Percentiles rank a stretch among this genome's conserved stretches.
Evolutionary conservation across 306 rosid genomes (phyloP).

Genomic region (Dryas octopetala): DNA sequence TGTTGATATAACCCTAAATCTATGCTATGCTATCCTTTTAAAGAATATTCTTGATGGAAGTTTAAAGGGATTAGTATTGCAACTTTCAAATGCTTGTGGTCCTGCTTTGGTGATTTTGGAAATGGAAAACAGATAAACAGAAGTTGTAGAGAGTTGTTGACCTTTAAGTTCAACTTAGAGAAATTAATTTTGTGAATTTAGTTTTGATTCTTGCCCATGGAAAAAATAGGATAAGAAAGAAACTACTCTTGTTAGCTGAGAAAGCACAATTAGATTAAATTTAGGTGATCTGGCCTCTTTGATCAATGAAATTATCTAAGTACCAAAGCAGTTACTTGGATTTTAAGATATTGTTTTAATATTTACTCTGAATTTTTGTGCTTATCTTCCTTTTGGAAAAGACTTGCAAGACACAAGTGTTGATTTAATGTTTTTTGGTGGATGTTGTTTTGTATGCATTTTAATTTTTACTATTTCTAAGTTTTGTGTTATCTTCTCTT

Average conservation of each 20-base stretch:
- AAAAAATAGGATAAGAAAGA: neutral
- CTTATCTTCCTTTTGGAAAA: neutral
- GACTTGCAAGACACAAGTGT: neutral
- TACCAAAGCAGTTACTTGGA: neutral
- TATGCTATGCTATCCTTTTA: too few species aligned
- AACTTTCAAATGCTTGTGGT: neutral
- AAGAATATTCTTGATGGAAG: neutral
- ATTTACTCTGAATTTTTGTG: neutral
- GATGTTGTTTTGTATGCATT: conserved; percentile 1
- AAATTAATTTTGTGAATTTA: neutral
- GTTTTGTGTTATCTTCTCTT: conserved; percentile 19
- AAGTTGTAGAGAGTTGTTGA: neutral
- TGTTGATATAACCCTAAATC: neutral
- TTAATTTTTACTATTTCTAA: conserved; percentile 19
- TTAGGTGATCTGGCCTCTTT: neutral
- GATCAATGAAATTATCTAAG: neutral
- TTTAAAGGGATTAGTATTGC: neutral
- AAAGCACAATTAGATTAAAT: neutral
- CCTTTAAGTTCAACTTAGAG: neutral
- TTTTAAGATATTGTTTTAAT: neutral
- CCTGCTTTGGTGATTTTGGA: neutral
- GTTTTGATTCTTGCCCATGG: neutral
- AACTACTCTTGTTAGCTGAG: neutral
- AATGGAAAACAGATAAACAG: neutral
- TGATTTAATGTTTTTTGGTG: neutral